Percentiles rank a stretch among this genome's conserved stretches.
Evolutionary conservation across 345 rosid species (phyloP).

Genomic region (Gossypium arboreum): DNA sequence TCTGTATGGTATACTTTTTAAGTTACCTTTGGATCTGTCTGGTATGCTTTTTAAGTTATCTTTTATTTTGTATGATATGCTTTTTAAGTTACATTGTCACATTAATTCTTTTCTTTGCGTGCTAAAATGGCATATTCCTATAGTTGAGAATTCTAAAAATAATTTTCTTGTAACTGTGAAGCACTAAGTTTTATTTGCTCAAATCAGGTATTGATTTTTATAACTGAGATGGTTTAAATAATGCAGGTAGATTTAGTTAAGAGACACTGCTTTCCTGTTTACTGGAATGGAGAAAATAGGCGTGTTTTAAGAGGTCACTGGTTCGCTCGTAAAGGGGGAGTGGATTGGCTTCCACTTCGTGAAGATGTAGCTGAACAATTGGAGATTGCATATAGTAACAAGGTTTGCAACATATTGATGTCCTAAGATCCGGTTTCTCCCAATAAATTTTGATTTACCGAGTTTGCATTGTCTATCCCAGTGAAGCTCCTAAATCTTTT

Average conservation of each 20-base stretch:
- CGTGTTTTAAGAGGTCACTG: conserved; percentile 98
- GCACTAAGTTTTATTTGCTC: not conserved
- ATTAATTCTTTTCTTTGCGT: not conserved
- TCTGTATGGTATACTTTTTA: not conserved
- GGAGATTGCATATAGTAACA: conserved; percentile 70
- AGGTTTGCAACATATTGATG: conserved; percentile 42
- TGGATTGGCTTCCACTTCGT: conserved; percentile 93
- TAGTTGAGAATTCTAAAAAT: not conserved
- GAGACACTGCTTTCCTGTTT: conserved; percentile 89
- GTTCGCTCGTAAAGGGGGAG: conserved; percentile 93
- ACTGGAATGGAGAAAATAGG: conserved; percentile 94
- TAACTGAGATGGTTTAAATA: conserved; percentile 20
- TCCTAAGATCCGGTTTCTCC: not conserved
- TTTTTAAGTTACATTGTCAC: not conserved
- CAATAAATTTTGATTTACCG: not conserved
- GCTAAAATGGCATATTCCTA: not conserved
- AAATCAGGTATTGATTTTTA: conserved; percentile 4
- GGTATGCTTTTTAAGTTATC: not conserved
- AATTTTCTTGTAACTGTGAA: not conserved
- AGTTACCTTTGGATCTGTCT: not conserved
- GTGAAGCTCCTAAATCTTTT: not conserved
- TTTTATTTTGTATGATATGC: not conserved
- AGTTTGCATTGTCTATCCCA: not conserved
- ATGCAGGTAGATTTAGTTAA: conserved; percentile 78
- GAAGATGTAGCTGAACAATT: conserved; percentile 90